Conservation (phyloP, 768 basidiomycete species). For the Hemileccinum rubropunctum region DNA sequence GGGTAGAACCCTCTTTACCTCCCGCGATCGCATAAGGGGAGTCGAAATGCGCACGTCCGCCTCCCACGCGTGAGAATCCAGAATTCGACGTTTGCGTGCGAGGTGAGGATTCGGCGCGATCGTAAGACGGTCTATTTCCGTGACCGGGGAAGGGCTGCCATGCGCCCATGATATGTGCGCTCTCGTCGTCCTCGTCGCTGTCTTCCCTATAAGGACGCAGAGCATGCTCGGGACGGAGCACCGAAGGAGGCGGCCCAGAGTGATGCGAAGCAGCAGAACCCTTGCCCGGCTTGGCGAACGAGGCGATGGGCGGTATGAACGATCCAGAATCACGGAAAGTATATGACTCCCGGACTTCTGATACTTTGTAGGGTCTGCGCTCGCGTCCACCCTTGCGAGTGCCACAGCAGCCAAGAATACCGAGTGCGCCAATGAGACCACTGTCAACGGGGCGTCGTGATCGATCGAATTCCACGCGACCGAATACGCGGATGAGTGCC, state of each 20-base stretch:
- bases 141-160: conserved; percentile 74
- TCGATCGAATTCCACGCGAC: conserved; percentile 79
- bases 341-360: conserved; percentile 29
- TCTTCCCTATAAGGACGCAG: conserved; percentile 74
- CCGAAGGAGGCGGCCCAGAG: conserved; percentile 61
- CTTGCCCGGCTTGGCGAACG: conserved; percentile 28
- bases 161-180: conserved; percentile 90
- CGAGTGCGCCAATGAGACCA: conserved; percentile 83
- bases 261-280: conserved; percentile 33
- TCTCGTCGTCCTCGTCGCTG: conserved; percentile 66
- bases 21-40: conserved; percentile 76
- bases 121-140: conserved; percentile 20
- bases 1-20: conserved; percentile 48
- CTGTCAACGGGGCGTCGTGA: conserved; percentile 77
- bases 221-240: conserved; percentile 78
- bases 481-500: conserved; percentile 73
- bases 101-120: conserved; percentile 27
- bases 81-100: conserved; percentile 37
- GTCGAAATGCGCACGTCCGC: conserved; percentile 83
- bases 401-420: conserved; percentile 65
- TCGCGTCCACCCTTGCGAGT: conserved; percentile 38
- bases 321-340: conserved; percentile 43
- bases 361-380: conserved; percentile 23
- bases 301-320: conserved; percentile 43
- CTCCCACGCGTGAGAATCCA: conserved; percentile 85